phyloP scores from a whole-genome alignment of 768 basidiomycete genomes.

The Saitozyma podzolica region DNA sequence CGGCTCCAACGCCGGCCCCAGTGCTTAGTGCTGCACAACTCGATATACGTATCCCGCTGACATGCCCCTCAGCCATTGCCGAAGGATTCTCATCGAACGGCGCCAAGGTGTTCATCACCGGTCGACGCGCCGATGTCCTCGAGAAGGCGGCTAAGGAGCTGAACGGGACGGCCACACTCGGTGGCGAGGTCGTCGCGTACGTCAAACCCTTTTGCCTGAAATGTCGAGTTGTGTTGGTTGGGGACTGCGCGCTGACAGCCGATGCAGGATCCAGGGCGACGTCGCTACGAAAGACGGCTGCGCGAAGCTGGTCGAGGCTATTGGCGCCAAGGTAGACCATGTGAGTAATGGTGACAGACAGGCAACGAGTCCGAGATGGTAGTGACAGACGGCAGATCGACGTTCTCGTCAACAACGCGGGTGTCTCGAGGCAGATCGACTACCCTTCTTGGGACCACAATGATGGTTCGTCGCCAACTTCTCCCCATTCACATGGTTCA shows the following conservation, averaged over 20 bases:
- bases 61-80: constrained; percentile 17
- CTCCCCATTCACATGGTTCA: too few relatives aligned
- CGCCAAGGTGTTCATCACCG: constrained; percentile 44
- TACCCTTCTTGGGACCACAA: too few relatives aligned
- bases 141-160: constrained; percentile 33
- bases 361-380: too few relatives aligned
- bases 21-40: too few relatives aligned
- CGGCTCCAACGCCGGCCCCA: too few relatives aligned
- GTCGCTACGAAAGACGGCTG: constrained; percentile 39
- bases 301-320: constrained; percentile 21
- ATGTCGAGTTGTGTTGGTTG: neutral
- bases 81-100: constrained; percentile 33
- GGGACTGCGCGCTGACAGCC: too few relatives aligned
- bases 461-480: too few relatives aligned
- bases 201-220: too few relatives aligned
- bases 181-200: neutral
- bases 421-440: constrained; percentile 22
- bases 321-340: constrained; percentile 18
- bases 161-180: constrained; percentile 16
- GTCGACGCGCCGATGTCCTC: constrained; percentile 36
- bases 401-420: constrained; percentile 47
- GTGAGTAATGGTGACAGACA: too few relatives aligned
- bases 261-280: constrained; percentile 36
- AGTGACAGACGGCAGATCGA: constrained; percentile 20
- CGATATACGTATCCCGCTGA: too few relatives aligned